Evolutionary conservation across 1,284 basidiomycete genomes (phyloP).

Genomic region (Fomitiporia mediterranea): DNA sequence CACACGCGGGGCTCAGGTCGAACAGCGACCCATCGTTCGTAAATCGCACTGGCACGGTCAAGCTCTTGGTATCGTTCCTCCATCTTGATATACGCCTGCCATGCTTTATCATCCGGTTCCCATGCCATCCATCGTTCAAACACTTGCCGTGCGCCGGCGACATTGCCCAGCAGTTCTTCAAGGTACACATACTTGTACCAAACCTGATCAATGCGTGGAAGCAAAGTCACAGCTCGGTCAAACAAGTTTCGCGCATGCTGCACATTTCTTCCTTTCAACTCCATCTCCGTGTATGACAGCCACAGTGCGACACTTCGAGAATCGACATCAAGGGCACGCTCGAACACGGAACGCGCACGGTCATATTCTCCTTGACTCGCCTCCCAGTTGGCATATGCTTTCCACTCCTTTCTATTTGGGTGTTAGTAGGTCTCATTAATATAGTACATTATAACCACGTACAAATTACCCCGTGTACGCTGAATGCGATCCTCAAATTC

Average conservation of each 20-base stretch:
- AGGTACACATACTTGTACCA: constrained; percentile 99
- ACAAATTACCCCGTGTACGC: constrained; percentile 85
- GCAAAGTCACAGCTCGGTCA: constrained; percentile 92
- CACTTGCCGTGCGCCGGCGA: constrained; percentile 92
- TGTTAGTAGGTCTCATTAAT: constrained; percentile 13
- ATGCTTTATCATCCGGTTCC: constrained; percentile 99
- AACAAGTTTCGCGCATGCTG: constrained; percentile 96
- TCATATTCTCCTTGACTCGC: constrained; percentile 97
- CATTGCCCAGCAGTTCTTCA: constrained; percentile 95
- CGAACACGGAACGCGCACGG: constrained; percentile 90
- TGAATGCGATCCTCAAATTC: constrained; percentile 97
- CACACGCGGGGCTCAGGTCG: constrained; percentile 93
- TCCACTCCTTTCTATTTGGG: constrained; percentile 65
- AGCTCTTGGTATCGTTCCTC: constrained; percentile 91
- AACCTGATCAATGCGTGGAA: constrained; percentile 91
- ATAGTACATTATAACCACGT: constrained; percentile 26
- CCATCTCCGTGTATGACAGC: constrained; percentile 98
- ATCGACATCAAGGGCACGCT: constrained; percentile 95
- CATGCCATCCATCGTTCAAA: constrained; percentile 99
- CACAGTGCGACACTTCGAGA: constrained; percentile 86
- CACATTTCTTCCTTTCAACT: constrained; percentile 94
- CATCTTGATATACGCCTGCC: constrained; percentile 97
- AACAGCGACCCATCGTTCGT: constrained; percentile 92
- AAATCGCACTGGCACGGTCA: constrained; percentile 89
- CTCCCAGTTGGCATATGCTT: constrained; percentile 83